Percentiles rank a stretch among this genome's conserved stretches.
Conservation (phyloP, 106 monocot species). For the Dendrobium officinale region DNA sequence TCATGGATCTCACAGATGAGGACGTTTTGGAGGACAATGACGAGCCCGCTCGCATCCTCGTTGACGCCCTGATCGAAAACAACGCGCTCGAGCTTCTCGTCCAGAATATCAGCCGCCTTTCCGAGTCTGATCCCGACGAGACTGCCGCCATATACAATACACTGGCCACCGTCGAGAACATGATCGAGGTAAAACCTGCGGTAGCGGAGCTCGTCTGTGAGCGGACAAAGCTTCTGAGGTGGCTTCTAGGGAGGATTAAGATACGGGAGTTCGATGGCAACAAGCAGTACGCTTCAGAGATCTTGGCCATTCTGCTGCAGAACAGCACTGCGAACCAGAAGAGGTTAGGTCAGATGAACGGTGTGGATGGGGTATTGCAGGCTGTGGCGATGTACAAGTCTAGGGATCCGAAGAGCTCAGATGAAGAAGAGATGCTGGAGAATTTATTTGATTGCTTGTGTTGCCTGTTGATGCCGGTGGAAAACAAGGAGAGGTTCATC, state of each 20-base stretch:
- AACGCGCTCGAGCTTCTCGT: constrained; percentile 83
- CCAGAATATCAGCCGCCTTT: constrained; percentile 70
- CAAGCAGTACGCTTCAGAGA: constrained; percentile 84
- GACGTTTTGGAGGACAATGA: constrained; percentile 80
- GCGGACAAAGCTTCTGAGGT: constrained; percentile 69
- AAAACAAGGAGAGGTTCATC: constrained; percentile 94
- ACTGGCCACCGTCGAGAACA: constrained; percentile 71
- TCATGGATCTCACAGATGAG: constrained; percentile 81
- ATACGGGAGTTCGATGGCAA: constrained; percentile 86
- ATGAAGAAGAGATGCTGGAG: constrained; percentile 99
- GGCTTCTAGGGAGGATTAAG: constrained; percentile 70
- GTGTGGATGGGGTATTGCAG: constrained; percentile 85
- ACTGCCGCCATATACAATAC: constrained; percentile 74
- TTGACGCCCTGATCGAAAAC: constrained; percentile 74
- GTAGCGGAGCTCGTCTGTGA: constrained; percentile 87
- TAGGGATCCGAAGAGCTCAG: constrained; percentile 79
- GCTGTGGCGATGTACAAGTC: constrained; percentile 97
- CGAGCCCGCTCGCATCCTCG: constrained; percentile 55
- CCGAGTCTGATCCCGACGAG: constrained; percentile 86
- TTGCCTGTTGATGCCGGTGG: constrained; percentile 86
- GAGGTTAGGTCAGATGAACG: constrained; percentile 90
- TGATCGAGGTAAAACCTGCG: constrained; percentile 71
- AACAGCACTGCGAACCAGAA: constrained; percentile 85
- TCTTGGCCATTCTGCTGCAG: constrained; percentile 87
- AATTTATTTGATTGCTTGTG: constrained; percentile 95